phyloP scores from a whole-genome alignment of 176 grass and related monocot genomes.

The Oropetium thomaeum region DNA sequence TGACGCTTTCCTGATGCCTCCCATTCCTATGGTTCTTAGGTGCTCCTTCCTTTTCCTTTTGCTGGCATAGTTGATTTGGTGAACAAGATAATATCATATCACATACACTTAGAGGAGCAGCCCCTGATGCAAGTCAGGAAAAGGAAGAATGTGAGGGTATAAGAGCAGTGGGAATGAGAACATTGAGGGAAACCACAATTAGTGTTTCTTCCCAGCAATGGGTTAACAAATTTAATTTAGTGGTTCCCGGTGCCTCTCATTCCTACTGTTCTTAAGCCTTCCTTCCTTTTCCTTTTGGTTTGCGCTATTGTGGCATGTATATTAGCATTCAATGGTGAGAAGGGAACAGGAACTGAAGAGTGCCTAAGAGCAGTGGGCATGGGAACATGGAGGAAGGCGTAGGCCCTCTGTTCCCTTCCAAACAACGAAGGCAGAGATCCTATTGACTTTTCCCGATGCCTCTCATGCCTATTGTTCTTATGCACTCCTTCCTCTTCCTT shows the following conservation, averaged over 20 bases:
- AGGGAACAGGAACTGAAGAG: not conserved
- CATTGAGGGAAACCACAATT: conserved; percentile 13
- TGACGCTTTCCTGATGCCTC: conserved; percentile 20
- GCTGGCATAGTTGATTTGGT: not conserved
- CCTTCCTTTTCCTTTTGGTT: conserved; percentile 18
- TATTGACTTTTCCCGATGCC: conserved; percentile 18
- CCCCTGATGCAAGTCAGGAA: not conserved
- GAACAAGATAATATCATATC: not conserved
- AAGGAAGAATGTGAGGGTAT: not conserved
- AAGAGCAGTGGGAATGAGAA: conserved; percentile 16
- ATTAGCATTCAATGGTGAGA: not conserved
- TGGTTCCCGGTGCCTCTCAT: conserved; percentile 28
- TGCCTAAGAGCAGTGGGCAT: conserved; percentile 3
- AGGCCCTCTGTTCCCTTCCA: not conserved
- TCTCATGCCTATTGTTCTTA: conserved; percentile 25
- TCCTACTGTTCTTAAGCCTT: conserved; percentile 15
- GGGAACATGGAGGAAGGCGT: conserved; percentile 8
- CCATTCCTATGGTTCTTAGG: conserved; percentile 23
- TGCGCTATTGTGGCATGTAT: not conserved
- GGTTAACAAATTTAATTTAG: not conserved
- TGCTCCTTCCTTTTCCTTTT: conserved; percentile 17
- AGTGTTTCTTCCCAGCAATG: not conserved
- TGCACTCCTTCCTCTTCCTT: conserved; percentile 1
- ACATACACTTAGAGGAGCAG: not conserved
- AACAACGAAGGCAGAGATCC: too few relatives aligned